These are phyloP conservation scores for Celoporthe dispersa DNA, from an alignment of 2,329 filamentous ascomycete genomes.

Conservation along the genomic window DNA sequence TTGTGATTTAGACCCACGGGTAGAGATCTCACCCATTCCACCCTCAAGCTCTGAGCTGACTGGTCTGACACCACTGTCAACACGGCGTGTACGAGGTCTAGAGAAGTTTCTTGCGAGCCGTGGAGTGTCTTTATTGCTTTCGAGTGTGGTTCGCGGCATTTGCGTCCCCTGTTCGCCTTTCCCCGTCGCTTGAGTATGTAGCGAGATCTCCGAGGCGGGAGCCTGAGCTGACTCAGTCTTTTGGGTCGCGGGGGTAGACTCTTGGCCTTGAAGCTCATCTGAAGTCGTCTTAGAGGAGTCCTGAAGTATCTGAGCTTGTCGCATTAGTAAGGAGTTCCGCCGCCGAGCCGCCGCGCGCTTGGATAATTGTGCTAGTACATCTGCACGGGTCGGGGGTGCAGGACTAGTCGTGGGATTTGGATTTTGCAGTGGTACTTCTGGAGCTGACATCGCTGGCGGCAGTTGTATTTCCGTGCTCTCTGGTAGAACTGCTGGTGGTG, in stretches of 20 bases:
- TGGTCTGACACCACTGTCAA: too few relatives aligned
- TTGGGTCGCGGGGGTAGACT: not conserved
- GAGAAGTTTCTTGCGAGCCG: slow-evolving; percentile 21
- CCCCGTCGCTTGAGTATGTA: not conserved
- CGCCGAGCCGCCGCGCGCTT: slow-evolving; percentile 23
- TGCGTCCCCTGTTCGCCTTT: not conserved
- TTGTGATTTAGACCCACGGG: not conserved
- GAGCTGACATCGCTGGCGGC: not conserved
- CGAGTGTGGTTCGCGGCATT: not conserved
- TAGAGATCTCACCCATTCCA: not conserved
- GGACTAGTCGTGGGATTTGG: not conserved
- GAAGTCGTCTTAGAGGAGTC: not conserved
- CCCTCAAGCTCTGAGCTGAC: not conserved
- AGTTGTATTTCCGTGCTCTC: not conserved
- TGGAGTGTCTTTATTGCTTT: not conserved
- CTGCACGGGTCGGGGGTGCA: not conserved
- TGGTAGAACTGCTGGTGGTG: not conserved
- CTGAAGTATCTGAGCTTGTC: slow-evolving; percentile 5
- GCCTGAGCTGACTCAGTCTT: not conserved
- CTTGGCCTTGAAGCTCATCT: not conserved
- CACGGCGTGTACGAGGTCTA: not conserved
- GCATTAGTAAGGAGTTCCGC: slow-evolving; percentile 17
- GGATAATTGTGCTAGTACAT: slow-evolving; percentile 11
- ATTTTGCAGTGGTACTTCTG: not conserved
- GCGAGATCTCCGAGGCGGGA: not conserved